Evolutionary conservation across 176 grass and related monocot species (phyloP).

Genomic region (Canna indica): DNA sequence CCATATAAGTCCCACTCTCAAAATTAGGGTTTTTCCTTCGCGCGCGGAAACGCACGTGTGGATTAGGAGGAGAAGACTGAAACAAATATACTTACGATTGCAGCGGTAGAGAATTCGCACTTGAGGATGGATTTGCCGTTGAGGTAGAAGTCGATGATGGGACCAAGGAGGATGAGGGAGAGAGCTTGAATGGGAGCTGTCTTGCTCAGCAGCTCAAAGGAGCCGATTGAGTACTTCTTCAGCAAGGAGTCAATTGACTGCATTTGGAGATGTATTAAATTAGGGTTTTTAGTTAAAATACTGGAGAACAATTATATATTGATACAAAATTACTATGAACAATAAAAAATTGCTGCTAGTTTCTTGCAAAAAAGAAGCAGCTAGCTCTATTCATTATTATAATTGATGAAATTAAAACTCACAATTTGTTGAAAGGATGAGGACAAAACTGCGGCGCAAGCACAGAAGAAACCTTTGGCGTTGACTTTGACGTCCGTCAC

Average conservation of each 20-base stretch:
- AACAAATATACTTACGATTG: constrained; percentile 27
- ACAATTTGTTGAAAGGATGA: constrained; percentile 55
- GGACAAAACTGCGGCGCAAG: constrained; percentile 35
- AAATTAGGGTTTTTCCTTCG: no score
- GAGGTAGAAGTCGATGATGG: constrained; percentile 31
- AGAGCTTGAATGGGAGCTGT: constrained; percentile 40
- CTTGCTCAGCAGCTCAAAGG: constrained; percentile 44
- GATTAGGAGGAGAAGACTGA: neutral
- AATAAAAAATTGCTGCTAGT: no score
- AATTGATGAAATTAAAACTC: constrained; percentile 13
- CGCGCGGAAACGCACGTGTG: no score
- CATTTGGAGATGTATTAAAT: neutral
- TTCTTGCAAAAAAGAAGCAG: no score
- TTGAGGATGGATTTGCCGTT: constrained; percentile 32
- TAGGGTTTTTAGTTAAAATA: neutral
- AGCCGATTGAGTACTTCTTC: constrained; percentile 52
- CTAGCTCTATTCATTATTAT: no score
- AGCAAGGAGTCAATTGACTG: constrained; percentile 42
- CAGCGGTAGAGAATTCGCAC: constrained; percentile 28
- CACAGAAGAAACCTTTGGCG: constrained; percentile 46
- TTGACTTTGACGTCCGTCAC: constrained; percentile 40
- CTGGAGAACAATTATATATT: neutral
- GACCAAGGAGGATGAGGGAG: constrained; percentile 33
- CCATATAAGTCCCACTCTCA: no score
- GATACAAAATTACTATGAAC: neutral